phyloP scores from a whole-genome alignment of 1,284 basidiomycete genomes.

The Hemileia vastatrix region DNA sequence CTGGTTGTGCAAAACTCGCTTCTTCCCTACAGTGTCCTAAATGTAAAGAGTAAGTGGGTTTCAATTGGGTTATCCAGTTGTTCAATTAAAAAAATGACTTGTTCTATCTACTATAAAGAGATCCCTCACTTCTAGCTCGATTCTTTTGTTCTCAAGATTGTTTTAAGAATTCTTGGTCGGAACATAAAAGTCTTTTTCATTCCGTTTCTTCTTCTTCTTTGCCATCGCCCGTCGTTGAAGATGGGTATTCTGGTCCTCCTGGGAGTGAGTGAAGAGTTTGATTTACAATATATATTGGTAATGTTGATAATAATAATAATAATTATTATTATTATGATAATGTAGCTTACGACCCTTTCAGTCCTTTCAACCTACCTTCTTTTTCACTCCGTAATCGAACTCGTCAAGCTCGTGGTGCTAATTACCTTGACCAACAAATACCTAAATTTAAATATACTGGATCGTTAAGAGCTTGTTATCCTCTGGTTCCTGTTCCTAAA shows the following conservation, averaged over 20 bases:
- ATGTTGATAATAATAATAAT: neutral
- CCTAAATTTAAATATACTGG: no score
- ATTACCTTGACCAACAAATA: no score
- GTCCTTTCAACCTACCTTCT: constrained; percentile 3
- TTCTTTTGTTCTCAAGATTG: constrained; percentile 21
- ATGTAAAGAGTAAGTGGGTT: constrained; percentile 16
- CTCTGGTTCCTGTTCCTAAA: constrained; percentile 8
- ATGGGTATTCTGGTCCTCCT: neutral
- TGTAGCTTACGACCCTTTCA: constrained; percentile 19
- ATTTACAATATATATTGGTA: neutral
- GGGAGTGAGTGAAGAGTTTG: constrained; percentile 5
- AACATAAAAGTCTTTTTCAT: constrained; percentile 13
- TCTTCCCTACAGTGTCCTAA: constrained; percentile 16
- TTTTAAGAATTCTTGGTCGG: constrained; percentile 18
- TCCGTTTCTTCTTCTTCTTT: no score
- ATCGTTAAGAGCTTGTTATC: constrained; percentile 18
- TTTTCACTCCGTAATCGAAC: constrained; percentile 9
- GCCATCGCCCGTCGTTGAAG: constrained; percentile 6
- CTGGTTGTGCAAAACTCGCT: constrained; percentile 18
- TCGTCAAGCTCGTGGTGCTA: neutral
- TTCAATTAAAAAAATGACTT: neutral
- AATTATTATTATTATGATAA: neutral
- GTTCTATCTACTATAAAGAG: constrained; percentile 6
- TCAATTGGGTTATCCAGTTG: neutral
- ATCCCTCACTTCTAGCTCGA: constrained; percentile 4